Conservation (phyloP, 23 red algal genomes). For the Porphyridium purpureum region DNA sequence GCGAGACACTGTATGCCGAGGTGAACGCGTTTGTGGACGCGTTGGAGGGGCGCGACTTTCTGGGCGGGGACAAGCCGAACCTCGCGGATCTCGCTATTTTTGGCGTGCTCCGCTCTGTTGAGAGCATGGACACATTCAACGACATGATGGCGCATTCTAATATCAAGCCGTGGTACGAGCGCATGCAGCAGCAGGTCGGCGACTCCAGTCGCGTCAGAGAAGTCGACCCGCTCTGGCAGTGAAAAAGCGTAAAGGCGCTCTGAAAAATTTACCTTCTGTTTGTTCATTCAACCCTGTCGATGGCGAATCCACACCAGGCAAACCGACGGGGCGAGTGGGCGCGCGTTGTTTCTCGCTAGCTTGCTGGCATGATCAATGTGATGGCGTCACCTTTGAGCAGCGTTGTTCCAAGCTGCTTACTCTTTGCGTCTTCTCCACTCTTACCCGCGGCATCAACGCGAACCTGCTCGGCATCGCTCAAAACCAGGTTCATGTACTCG, state of each 20-base stretch:
- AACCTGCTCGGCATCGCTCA: constrained; percentile 67
- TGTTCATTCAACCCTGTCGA: too few relatives aligned
- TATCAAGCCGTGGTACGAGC: constrained; percentile 58
- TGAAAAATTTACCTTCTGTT: neutral
- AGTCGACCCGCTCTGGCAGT: neutral
- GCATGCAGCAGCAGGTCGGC: constrained; percentile 42
- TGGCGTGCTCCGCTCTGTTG: constrained; percentile 73
- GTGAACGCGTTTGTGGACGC: constrained; percentile 39
- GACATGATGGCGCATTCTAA: constrained; percentile 32
- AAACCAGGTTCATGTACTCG: constrained; percentile 85
- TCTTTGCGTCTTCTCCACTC: too few relatives aligned
- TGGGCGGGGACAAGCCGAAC: constrained; percentile 40
- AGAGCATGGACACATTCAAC: constrained; percentile 52
- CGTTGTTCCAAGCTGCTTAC: constrained; percentile 41
- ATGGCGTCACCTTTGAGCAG: constrained; percentile 77
- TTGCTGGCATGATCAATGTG: constrained; percentile 20
- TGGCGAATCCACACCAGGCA: too few relatives aligned
- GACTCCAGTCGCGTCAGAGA: constrained; percentile 7
- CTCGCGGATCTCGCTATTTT: constrained; percentile 73
- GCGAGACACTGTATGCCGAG: constrained; percentile 42
- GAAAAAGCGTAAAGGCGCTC: neutral
- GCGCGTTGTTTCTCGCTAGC: too few relatives aligned
- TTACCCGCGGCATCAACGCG: too few relatives aligned
- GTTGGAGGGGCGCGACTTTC: constrained; percentile 30
- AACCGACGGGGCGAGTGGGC: too few relatives aligned